Percentiles rank a stretch among this genome's conserved stretches.
Conservation (phyloP, 2,329 filamentous ascomycete species). For the Coniochaeta hoffmannii region DNA sequence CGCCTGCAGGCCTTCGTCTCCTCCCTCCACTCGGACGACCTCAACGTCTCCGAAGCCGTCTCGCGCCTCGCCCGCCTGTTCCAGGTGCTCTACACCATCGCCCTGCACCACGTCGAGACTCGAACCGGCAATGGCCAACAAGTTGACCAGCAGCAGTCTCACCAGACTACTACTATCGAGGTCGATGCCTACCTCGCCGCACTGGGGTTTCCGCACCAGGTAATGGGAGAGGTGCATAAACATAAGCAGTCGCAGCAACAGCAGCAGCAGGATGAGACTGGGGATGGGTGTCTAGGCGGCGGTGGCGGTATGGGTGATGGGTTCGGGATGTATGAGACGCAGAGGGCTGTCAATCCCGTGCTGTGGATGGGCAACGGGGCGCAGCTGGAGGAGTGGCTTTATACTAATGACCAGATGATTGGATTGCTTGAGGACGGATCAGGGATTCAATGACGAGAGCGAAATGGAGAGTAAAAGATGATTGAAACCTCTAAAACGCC, state of each 20-base stretch:
- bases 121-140: constrained; percentile 30
- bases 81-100: constrained; percentile 53
- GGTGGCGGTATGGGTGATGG: not conserved
- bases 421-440: constrained; percentile 22
- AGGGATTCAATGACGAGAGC: no score
- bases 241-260: constrained; percentile 2
- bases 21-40: constrained; percentile 41
- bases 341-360: constrained; percentile 15
- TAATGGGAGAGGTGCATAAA: constrained; percentile 5
- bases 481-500: no score
- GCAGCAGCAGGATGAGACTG: constrained; percentile 10
- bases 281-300: not conserved
- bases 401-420: constrained; percentile 29
- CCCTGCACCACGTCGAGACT: constrained; percentile 53
- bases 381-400: constrained; percentile 30
- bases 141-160: constrained; percentile 47
- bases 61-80: constrained; percentile 55
- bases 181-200: constrained; percentile 46
- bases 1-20: constrained; percentile 48
- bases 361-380: constrained; percentile 29
- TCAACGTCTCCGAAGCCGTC: constrained; percentile 47
- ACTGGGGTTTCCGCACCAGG: constrained; percentile 32
- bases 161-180: constrained; percentile 46
- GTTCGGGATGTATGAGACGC: constrained; percentile 4
- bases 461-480: no score